Percentiles rank a stretch among this genome's conserved stretches.
Conservation (phyloP, 345 rosid species). For the Xanthoceras sorbifolium region DNA sequence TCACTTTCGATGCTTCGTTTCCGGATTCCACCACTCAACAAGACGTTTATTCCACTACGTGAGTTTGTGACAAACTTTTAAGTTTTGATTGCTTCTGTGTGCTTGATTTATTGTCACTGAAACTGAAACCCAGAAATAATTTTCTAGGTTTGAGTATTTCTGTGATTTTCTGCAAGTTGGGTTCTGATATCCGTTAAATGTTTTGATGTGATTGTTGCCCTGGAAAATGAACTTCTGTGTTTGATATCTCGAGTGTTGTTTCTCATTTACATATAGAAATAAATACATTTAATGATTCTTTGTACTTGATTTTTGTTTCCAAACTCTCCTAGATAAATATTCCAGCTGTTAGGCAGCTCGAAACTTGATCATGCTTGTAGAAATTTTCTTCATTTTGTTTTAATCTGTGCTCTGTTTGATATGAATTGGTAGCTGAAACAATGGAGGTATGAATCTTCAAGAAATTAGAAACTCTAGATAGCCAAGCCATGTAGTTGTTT, state of each 20-base stretch:
- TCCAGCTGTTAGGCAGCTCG: not conserved
- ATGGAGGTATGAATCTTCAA: not conserved
- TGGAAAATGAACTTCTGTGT: too few species aligned
- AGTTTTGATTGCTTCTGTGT: slow-evolving; percentile 14
- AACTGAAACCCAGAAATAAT: not conserved
- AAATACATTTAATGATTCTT: not conserved
- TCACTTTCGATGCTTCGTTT: slow-evolving; percentile 83
- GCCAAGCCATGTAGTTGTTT: not conserved
- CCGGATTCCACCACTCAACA: slow-evolving; percentile 75
- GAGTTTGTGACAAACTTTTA: slow-evolving; percentile 34
- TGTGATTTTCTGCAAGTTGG: too few species aligned
- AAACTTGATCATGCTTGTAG: not conserved
- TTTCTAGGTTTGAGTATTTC: not conserved
- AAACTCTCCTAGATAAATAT: not conserved
- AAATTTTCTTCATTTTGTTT: not conserved
- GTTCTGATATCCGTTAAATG: not conserved
- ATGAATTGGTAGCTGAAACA: not conserved
- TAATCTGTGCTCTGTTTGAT: not conserved
- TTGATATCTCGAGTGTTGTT: not conserved
- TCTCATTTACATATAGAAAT: too few species aligned
- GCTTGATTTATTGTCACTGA: slow-evolving; percentile 2
- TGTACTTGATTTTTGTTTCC: not conserved
- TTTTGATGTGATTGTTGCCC: too few species aligned
- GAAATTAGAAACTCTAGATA: not conserved
- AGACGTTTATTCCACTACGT: slow-evolving; percentile 88